Percentiles rank a stretch among this genome's conserved stretches.
These are phyloP conservation scores for Beta corolliflora DNA, from an alignment of 179 eudicot genomes.

Conservation along the genomic window DNA sequence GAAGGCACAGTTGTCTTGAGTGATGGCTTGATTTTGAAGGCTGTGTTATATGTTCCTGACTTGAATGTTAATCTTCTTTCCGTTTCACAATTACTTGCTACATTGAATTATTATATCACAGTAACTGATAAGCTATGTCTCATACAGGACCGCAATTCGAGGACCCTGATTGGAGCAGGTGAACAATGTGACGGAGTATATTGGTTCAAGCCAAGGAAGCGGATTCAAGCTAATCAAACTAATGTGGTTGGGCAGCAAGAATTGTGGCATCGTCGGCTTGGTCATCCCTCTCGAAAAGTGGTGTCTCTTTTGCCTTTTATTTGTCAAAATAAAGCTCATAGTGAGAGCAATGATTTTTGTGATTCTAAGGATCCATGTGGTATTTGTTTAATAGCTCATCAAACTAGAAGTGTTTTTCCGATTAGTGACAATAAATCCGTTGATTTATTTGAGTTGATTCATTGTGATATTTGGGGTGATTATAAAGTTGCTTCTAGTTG, in stretches of 20 bases:
- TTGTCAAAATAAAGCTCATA: neutral
- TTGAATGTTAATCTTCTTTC: too few relatives aligned
- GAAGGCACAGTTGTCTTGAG: neutral
- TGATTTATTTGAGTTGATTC: neutral
- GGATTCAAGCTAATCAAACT: neutral
- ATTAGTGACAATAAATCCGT: neutral
- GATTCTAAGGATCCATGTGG: neutral
- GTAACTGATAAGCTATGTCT: neutral
- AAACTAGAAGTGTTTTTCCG: neutral
- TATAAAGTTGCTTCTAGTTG: neutral
- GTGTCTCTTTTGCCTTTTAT: neutral
- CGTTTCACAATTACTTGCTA: too few relatives aligned
- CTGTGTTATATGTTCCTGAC: neutral
- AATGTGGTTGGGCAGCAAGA: neutral
- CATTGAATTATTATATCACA: too few relatives aligned
- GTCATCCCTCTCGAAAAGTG: neutral
- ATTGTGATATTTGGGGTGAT: conserved; percentile 10
- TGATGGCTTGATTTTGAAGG: neutral
- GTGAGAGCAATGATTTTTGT: neutral
- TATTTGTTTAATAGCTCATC: conserved; percentile 6
- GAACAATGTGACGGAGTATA: neutral
- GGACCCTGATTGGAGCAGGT: neutral
- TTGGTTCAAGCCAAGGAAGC: neutral
- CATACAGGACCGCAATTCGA: conserved; percentile 5
- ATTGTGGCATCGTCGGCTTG: neutral